Conservation (phyloP, 345 rosid species). For the Abelmoschus esculentus region DNA sequence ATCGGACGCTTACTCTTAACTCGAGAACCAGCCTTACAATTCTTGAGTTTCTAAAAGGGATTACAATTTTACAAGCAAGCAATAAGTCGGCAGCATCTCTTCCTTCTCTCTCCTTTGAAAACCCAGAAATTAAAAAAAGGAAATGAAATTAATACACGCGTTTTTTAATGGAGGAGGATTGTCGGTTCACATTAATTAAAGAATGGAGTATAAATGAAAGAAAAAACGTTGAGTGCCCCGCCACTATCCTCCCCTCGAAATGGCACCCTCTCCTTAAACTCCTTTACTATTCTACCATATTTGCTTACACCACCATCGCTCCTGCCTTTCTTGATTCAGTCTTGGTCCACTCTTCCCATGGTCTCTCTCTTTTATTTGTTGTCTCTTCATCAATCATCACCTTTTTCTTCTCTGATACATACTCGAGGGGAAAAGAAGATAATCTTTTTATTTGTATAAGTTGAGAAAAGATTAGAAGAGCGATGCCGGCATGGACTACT, state of each 20-base stretch:
- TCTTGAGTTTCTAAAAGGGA: slow-evolving; percentile 20
- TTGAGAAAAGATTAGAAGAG: slow-evolving; percentile 6
- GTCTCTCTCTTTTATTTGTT: background rate
- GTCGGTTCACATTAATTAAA: slow-evolving; percentile 23
- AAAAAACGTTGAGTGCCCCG: background rate
- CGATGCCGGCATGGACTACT: slow-evolving; percentile 38
- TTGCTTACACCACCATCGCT: slow-evolving; percentile 5
- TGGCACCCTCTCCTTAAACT: background rate
- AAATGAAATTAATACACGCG: background rate
- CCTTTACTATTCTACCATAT: slow-evolving; percentile 3
- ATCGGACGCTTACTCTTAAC: no score
- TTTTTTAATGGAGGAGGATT: slow-evolving; percentile 5
- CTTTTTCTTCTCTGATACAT: background rate
- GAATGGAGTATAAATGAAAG: background rate
- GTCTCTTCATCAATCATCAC: background rate
- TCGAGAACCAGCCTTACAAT: background rate
- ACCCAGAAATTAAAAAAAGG: background rate
- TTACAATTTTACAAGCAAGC: background rate
- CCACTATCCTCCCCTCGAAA: background rate
- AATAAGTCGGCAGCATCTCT: background rate
- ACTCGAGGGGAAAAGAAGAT: background rate
- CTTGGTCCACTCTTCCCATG: slow-evolving; percentile 34
- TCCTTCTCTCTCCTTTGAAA: slow-evolving; percentile 5
- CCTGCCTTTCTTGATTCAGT: slow-evolving; percentile 42
- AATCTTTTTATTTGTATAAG: background rate